Base-by-base conservation (phyloP, 2,329 filamentous ascomycete genomes). In the Neopestalotiopsis sp. region DNA sequence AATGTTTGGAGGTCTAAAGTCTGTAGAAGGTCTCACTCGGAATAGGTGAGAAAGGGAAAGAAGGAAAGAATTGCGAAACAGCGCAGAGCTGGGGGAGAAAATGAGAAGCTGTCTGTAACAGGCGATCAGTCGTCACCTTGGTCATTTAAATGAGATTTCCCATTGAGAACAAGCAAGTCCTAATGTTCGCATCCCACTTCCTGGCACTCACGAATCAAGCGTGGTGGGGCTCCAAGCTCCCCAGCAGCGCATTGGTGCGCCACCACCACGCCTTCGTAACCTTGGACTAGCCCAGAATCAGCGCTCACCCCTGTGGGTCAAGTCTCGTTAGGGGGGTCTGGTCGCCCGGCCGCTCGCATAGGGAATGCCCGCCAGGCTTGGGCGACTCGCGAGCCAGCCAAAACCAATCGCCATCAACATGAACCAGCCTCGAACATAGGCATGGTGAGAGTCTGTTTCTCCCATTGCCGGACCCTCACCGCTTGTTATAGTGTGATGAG, bases 111-210 rank as follows among this genome's bases (percentile, higher is more conserved):
- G 57, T 59, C 30, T n/a, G n/a, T 28, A 30, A 53, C n/a, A 34
- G 28, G 30, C 34, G 30, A 40, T 62, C 59, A 62, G 32, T 62
- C 59, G 59, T 62, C 59, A 62, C 32, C 34, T 62, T 53, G 45
- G 28, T 45, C 42, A 64, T 62, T 62, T 62, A 62, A 62, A 62
- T 62, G 59, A 62, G 59, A 62, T 62, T 62, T 62, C n/a, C 45
- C 45, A 17, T 53, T 17, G 45, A 17, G 20, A 53, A 20, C 45
- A 24, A 53, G 45, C 45, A 53, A 53, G 45, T 53, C 45, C 45
- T n/a, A 53, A 53, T 59, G 57, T 30, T 59, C 57, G 57, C 57
- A 59, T 53, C 45, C 45, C 45, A 34, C 24, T 28, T 28, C 24
- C 24, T 28, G 24, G 24, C 24, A 28, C 57, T 34, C 57, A 59